Percentiles rank a stretch among this genome's conserved stretches.
Conservation (phyloP, 1,284 basidiomycete species). For the Moesziomyces globuligerus region DNA sequence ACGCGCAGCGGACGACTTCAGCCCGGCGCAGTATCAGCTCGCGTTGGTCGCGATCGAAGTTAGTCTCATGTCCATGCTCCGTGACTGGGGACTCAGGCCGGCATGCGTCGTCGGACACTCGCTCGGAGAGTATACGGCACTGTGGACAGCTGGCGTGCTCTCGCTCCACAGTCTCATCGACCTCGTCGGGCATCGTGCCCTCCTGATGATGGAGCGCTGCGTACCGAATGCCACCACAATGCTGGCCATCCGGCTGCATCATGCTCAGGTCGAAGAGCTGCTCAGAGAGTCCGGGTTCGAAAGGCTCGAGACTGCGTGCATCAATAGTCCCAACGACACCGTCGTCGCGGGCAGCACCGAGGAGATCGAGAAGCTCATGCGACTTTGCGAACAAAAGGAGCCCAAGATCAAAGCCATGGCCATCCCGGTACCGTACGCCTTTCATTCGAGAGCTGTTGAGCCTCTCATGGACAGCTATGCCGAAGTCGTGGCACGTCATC, state of each 20-base stretch:
- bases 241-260: conserved; percentile 36
- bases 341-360: conserved; percentile 40
- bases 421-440: conserved; percentile 49
- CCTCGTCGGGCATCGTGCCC: conserved; percentile 40
- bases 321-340: conserved; percentile 45
- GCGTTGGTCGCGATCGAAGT: conserved; percentile 41
- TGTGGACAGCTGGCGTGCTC: conserved; percentile 35
- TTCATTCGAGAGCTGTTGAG: conserved; percentile 42
- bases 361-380: conserved; percentile 22
- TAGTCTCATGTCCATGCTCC: conserved; percentile 24
- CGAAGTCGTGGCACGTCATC: conserved; percentile 4
- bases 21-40: conserved; percentile 42
- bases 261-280: conserved; percentile 17
- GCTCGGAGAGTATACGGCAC: conserved; percentile 51
- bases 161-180: conserved; percentile 33
- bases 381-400: conserved; percentile 18
- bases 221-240: conserved; percentile 41
- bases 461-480: conserved; percentile 21
- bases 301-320: conserved; percentile 43
- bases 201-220: conserved; percentile 44
- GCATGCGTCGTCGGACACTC: conserved; percentile 41
- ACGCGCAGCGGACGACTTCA: conserved; percentile 32
- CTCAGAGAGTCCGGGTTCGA: conserved; percentile 10
- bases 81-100: conserved; percentile 37
- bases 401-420: conserved; percentile 44